Evolutionary conservation across 1,284 basidiomycete genomes (phyloP), one percentile per base, ranked within the genome.

Genomic region (Inonotus hispidus): DNA sequence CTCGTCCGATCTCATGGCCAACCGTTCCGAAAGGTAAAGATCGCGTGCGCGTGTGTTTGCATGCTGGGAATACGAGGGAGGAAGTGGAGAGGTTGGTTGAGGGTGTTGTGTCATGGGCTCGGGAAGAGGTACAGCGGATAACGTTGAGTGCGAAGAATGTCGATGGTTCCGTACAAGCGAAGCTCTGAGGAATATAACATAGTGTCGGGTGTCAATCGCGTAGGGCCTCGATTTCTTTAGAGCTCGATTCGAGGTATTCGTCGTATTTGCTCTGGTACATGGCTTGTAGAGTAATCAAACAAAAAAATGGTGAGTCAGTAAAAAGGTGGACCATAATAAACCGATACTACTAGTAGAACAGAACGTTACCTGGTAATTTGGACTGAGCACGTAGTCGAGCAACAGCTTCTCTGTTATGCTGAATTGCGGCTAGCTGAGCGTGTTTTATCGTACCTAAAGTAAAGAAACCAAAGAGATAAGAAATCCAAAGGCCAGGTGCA

Each of bases 11-110:
- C 58, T 87, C 85, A 19, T 88, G 85, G 77, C 91, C 90, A 0
- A 95, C 92, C 0, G 93, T 96, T 0, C 90, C 92, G 0, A 87
- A 85, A 63, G 92, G 90, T 10, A 80, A 82, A 59, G 89, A 93
- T 58, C 82, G 93, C n/a, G 85, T 95, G 4, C 75, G 93, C 0
- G 82, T 95, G 21, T 96, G 93, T 72, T 70, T 95, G 41, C 92
- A 94, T 71, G 83, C 92, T 0, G 81, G 79, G 1, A 92, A 94
- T 65, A 84, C 85, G 29, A 68, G 66, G 27, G 77, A 77, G 55
- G 85, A 95, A 43, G 78, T 95, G 0, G 80, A 84, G 49, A 69
- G 71, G 25, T 72, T 93, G 19, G 79, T 84, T 0, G 62, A 70
- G 1, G 81, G 77, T 0, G 72, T 82, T 49, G 66, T 82, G 0